Conservation (phyloP, 2,329 filamentous ascomycete genomes). For the Claviceps pusilla region DNA sequence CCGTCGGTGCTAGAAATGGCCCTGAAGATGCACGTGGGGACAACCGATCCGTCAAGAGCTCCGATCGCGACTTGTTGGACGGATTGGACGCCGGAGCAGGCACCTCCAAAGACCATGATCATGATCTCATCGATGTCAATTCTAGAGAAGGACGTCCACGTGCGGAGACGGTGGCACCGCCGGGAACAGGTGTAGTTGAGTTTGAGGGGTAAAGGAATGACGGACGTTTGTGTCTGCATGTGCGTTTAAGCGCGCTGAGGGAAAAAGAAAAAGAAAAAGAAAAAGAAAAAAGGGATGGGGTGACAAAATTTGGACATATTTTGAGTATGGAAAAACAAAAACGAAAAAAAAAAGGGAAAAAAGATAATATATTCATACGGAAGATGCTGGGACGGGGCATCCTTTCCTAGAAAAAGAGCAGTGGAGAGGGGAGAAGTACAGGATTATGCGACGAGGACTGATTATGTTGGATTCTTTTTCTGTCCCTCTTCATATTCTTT, state of each 20-base stretch:
- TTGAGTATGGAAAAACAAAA: slow-evolving; percentile 4
- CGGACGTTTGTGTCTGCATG: background rate
- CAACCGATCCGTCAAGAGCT: slow-evolving; percentile 46
- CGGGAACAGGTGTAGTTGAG: slow-evolving; percentile 24
- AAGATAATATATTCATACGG: slow-evolving; percentile 4
- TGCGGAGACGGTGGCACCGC: slow-evolving; percentile 14
- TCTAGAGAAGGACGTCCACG: slow-evolving; percentile 13
- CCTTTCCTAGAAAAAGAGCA: background rate
- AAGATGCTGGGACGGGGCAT: background rate
- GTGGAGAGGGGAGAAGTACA: background rate
- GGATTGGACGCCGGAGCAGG: slow-evolving; percentile 59
- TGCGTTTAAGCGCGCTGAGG: background rate
- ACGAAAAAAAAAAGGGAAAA: no score
- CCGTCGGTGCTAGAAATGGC: slow-evolving; percentile 25
- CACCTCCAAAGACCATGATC: slow-evolving; percentile 22
- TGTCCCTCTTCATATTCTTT: background rate
- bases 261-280: background rate
- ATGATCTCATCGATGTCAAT: slow-evolving; percentile 21
- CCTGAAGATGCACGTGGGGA: slow-evolving; percentile 30
- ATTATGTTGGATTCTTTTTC: background rate
- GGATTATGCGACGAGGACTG: background rate
- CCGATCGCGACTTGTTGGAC: slow-evolving; percentile 56
- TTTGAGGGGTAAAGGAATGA: slow-evolving; percentile 23
- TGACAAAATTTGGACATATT: background rate
- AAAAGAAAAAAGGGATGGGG: no score